phyloP scores from a whole-genome alignment of 345 rosid genomes.

The Ceriops tagal region DNA sequence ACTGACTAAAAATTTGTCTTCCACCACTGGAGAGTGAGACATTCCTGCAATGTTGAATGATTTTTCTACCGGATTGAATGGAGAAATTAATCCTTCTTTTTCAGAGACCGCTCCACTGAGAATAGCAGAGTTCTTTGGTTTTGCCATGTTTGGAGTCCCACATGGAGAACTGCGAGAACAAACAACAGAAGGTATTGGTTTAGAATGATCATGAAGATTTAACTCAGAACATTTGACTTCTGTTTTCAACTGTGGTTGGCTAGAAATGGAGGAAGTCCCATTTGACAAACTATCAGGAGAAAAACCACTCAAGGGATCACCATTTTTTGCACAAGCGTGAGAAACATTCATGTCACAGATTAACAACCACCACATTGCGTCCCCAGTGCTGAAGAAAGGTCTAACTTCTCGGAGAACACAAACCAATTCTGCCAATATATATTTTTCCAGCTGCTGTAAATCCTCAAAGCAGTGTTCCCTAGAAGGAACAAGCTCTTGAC shows the following conservation, averaged over 20 bases:
- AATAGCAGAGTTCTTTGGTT: conserved; percentile 43
- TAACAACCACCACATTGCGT: conserved; percentile 97
- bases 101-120: conserved; percentile 38
- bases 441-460: conserved; percentile 69
- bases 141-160: conserved; percentile 33
- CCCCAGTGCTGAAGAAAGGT: conserved; percentile 82
- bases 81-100: conserved; percentile 43
- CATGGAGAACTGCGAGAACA: conserved; percentile 41
- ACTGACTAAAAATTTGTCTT: conserved; percentile 55
- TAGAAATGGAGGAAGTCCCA: conserved; percentile 27
- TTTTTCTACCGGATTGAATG: conserved; percentile 43
- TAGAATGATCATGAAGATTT: conserved; percentile 44
- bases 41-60: conserved; percentile 39
- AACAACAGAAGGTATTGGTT: conserved; percentile 38
- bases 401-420: conserved; percentile 78
- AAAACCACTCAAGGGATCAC: conserved; percentile 50
- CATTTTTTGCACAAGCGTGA: conserved; percentile 88
- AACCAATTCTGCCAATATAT: conserved; percentile 81
- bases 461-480: conserved; percentile 54
- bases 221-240: conserved; percentile 45
- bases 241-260: conserved; percentile 34
- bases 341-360: conserved; percentile 94
- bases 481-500: conserved; percentile 44
- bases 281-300: conserved; percentile 33
- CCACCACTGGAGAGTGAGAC: conserved; percentile 51